Base-by-base conservation (phyloP, 352 stramenopile species). In the Globisporangium cystogenes region DNA sequence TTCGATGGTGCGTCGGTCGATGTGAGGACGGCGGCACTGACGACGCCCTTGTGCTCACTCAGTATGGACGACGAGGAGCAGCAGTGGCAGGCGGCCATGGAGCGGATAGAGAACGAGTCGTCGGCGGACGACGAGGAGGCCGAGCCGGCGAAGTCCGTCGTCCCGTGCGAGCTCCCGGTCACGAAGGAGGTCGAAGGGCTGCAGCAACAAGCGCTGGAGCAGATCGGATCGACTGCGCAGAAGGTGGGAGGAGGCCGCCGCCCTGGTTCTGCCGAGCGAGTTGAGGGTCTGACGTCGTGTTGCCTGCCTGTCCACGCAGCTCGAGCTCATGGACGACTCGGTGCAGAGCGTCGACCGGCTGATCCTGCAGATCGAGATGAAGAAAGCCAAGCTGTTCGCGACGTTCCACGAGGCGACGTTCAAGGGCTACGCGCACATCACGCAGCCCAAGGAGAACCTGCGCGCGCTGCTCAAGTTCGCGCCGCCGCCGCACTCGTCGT, bases 391-490 rank as follows among this genome's bases (percentile, higher is more conserved):
- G 47, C 58, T 93, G 2, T 93, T 93, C 53, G 58, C 67, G 14
- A 65, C 78, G n/a, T 90, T 87, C 65, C 77, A 89, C 55, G 72
- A 74, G 51, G 83, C 73, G 48, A 79, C 75, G 24, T 93, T 93
- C 60, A 86, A 87, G 60, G 79, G 76, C 46, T 93, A 93, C 55
- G 60, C 62, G 0, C 74, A 86, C 52, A 53, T 84, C 11, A 51
- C 76, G 24, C 64, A 76, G 12, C 76, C 82, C 3, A 90, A 93
- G 60, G 82, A 93, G 47, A 82, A 65, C 31, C 66, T 90, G 35
- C 72, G 76, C 33, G 70, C 79, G 23, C 57, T 90, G 57, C 71
- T 90, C 29, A 63, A 68, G 49, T 57, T 68, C 29, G 43, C 48
- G 11, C 46, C 54, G 24, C 47, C 54, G 31, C 16, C 16, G n/a